phyloP scores from a whole-genome alignment of 306 rosid genomes.

The Pyrus betulifolia region DNA sequence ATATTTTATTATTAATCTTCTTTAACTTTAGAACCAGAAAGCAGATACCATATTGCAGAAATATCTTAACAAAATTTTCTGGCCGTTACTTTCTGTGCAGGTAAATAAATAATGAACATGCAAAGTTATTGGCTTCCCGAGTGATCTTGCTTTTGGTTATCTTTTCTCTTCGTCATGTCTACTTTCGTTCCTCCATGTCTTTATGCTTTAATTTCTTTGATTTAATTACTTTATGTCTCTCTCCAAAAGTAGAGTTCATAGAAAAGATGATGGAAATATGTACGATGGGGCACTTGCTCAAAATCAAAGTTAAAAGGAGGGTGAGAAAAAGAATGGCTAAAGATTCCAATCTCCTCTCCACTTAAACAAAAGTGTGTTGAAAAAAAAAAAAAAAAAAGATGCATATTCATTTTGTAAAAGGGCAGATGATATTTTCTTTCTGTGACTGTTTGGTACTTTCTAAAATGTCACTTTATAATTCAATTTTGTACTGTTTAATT shows the following conservation, averaged over 20 bases:
- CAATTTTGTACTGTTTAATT: neutral
- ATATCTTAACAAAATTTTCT: neutral
- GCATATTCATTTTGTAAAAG: slow-evolving; percentile 28
- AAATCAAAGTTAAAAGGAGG: slow-evolving; percentile 22
- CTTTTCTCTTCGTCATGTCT: slow-evolving; percentile 12
- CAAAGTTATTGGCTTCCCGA: slow-evolving; percentile 22
- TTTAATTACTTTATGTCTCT: slow-evolving; percentile 2
- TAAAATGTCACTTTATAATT: neutral
- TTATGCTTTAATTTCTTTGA: slow-evolving; percentile 1
- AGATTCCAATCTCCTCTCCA: slow-evolving; percentile 32
- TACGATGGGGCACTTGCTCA: slow-evolving; percentile 21
- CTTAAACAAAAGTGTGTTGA: slow-evolving; percentile 24
- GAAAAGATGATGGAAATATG: slow-evolving; percentile 21
- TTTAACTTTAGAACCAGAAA: neutral
- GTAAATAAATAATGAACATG: slow-evolving; percentile 41
- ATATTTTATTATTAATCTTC: neutral
- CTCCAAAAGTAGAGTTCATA: slow-evolving; percentile 18
- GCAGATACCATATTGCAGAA: neutral
- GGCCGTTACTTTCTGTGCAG: slow-evolving; percentile 37
- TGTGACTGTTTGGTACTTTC: neutral
- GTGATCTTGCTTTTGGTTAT: slow-evolving; percentile 30
- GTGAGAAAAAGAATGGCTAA: slow-evolving; percentile 11
- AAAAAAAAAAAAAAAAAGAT: neutral
- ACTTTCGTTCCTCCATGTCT: slow-evolving; percentile 3
- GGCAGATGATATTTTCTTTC: neutral